Percentiles rank a stretch among this genome's conserved stretches.
These are phyloP conservation scores for Anastatica hierochuntica DNA, from an alignment of 345 rosid species.

Conservation along the genomic window DNA sequence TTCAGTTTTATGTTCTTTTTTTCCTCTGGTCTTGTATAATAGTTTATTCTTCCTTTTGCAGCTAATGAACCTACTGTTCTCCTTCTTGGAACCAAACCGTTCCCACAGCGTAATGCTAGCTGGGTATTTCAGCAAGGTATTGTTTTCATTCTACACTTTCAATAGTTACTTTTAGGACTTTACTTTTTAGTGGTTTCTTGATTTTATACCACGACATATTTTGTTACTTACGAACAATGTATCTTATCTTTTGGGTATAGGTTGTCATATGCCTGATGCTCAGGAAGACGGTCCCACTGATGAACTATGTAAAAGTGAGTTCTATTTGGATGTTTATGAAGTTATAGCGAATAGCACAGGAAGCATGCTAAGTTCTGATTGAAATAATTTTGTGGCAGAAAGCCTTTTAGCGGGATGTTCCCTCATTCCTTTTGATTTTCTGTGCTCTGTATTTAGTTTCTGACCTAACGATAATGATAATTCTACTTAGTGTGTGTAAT, in stretches of 20 bases:
- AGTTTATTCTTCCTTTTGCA: constrained; percentile 30
- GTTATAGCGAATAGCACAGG: not conserved
- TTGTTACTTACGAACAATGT: not conserved
- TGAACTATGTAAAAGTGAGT: constrained; percentile 91
- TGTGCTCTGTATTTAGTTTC: not conserved
- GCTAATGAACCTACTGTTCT: constrained; percentile 92
- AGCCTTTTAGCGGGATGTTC: not conserved
- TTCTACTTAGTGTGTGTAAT: not conserved
- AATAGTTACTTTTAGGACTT: not conserved
- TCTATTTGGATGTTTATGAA: constrained; percentile 4
- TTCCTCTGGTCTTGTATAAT: constrained; percentile 12
- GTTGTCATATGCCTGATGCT: constrained; percentile 94
- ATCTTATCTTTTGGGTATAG: constrained; percentile 30
- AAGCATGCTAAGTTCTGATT: not conserved
- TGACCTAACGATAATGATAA: not conserved
- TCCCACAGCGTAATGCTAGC: constrained; percentile 83
- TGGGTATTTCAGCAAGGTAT: constrained; percentile 98
- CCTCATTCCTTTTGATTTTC: not conserved
- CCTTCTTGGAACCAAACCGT: constrained; percentile 87
- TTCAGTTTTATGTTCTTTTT: no score
- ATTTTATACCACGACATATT: not conserved
- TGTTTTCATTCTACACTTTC: not conserved
- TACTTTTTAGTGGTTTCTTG: not conserved
- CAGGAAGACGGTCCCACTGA: constrained; percentile 79
- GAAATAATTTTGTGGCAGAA: not conserved